These are phyloP conservation scores for Saccharomycopsis crataegensis DNA, from an alignment of 1,139 yeast genomes.

Conservation along the genomic window DNA sequence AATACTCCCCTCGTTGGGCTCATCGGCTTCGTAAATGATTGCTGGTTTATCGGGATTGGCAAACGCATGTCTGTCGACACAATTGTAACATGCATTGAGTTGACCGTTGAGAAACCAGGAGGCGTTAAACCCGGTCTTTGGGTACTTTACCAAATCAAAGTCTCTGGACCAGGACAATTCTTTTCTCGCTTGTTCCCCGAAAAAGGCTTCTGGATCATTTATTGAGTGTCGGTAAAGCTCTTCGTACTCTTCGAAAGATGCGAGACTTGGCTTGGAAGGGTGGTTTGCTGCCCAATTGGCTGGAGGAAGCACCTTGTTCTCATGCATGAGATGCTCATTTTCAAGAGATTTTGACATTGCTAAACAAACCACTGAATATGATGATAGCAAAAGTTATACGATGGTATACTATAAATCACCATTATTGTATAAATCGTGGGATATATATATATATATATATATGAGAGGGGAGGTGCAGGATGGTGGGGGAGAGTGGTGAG, in stretches of 20 bases:
- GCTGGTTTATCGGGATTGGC: slow-evolving; percentile 83
- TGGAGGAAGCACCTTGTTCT: slow-evolving; percentile 16
- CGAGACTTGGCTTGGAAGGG: slow-evolving; percentile 16
- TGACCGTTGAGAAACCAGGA: slow-evolving; percentile 95
- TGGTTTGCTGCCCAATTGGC: slow-evolving; percentile 15
- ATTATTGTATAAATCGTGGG: too few relatives aligned
- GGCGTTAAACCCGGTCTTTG: slow-evolving; percentile 61
- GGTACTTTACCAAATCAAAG: slow-evolving; percentile 65
- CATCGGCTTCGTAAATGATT: slow-evolving; percentile 92
- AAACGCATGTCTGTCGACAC: slow-evolving; percentile 95
- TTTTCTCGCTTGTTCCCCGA: slow-evolving; percentile 76
- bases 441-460: neutral
- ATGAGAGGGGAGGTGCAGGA: neutral
- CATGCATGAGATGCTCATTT: slow-evolving; percentile 20
- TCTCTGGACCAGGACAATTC: slow-evolving; percentile 80
- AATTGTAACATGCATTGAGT: slow-evolving; percentile 88
- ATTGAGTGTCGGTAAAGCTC: slow-evolving; percentile 72
- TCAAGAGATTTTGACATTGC: slow-evolving; percentile 13
- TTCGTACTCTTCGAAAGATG: slow-evolving; percentile 53
- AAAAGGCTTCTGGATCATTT: slow-evolving; percentile 74
- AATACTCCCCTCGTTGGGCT: slow-evolving; percentile 62
- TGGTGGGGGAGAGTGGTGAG: neutral
- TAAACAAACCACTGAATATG: neutral
- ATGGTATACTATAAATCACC: too few relatives aligned
- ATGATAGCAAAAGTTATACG: too few relatives aligned